Percentiles rank a stretch among this genome's conserved stretches.
Evolutionary conservation across 805 yeast species (phyloP).

Genomic region (Babjeviella inositovora): DNA sequence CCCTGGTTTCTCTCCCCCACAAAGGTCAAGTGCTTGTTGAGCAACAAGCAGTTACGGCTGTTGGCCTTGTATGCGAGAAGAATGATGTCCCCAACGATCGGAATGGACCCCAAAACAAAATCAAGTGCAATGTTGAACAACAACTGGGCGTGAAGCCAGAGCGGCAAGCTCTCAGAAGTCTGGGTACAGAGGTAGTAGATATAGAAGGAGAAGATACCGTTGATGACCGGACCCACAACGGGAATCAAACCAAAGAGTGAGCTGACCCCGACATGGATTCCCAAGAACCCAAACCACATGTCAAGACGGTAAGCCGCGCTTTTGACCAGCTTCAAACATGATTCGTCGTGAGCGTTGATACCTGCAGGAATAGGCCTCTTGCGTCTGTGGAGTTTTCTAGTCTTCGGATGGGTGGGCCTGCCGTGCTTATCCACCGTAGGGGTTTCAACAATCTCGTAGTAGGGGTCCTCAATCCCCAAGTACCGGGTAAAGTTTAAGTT

Average conservation of each 20-base stretch:
- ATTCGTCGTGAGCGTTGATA: slow-evolving; percentile 12
- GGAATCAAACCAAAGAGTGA: slow-evolving; percentile 20
- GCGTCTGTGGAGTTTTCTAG: too few relatives aligned
- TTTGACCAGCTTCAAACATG: slow-evolving; percentile 11
- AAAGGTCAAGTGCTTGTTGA: slow-evolving; percentile 20
- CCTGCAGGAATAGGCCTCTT: too few relatives aligned
- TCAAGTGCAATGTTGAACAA: slow-evolving; percentile 18
- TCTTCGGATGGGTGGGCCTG: too few relatives aligned
- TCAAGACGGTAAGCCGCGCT: slow-evolving; percentile 20
- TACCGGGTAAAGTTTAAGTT: too few relatives aligned
- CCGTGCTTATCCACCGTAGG: too few relatives aligned
- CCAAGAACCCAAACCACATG: slow-evolving; percentile 19
- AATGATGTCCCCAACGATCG: slow-evolving; percentile 20
- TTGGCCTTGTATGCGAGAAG: slow-evolving; percentile 23
- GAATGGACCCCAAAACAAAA: slow-evolving; percentile 19
- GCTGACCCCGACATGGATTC: slow-evolving; percentile 20
- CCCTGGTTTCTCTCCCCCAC: too few relatives aligned
- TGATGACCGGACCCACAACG: slow-evolving; percentile 14
- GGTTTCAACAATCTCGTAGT: too few relatives aligned
- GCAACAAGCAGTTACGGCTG: slow-evolving; percentile 18
- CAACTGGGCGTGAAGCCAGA: slow-evolving; percentile 18
- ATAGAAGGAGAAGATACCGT: slow-evolving; percentile 15
- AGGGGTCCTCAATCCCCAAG: too few relatives aligned
- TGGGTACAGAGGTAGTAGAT: slow-evolving; percentile 3
- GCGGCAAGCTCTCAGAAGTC: slow-evolving; percentile 21